Base-by-base conservation (phyloP, 345 rosid species). In the Laguncularia racemosa region DNA sequence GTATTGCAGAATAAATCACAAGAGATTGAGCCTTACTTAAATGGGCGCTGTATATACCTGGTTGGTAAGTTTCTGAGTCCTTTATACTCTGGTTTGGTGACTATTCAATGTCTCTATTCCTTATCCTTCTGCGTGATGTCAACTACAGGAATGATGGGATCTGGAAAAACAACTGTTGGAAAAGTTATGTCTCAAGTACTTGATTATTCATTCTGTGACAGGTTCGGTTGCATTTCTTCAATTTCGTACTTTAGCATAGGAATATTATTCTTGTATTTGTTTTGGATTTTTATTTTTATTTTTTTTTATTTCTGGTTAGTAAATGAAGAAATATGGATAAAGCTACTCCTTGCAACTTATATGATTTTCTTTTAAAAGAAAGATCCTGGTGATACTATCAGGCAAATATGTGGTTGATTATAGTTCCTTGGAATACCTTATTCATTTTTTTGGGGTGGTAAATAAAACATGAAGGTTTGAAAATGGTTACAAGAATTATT, bases 101-200 rank as follows among this genome's bases (percentile, higher is more conserved):
- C 17, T n/a, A 3, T 20, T 23, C 2, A 20, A 19, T 59, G 20
- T 48, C 16, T 28, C 9, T 48, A 44, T 18, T 14, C 14, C 4
- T 14, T 33, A 13, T 64, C 60, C 44, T 46, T n/a, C 44, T 21
- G 13, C 45, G 14, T 44, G 16, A 61, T 67, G 50, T 2, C 28
- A 20, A 69, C 21, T 75, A 69, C 73, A 89, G 97, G 99, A 51
- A 82, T 89, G 91, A 89, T 93, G 99, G 99, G 97, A 45, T 93
- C 96, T 13, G 99, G 99, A 58, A 93, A 93, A 78, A 85, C 99
- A 17, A 93, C 97, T 0, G 85, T 87, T 44, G 99, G 99, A 38
- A 82, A 87, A 78, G 57, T 89, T 74, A 69, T 93, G 58, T 72
- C 99, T 6, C 75, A 72, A 61, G 90, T 68, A 17, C 96, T 93